Conservation (phyloP, 495 filamentous ascomycete genomes). For the Umbilicaria muhlenbergii region DNA sequence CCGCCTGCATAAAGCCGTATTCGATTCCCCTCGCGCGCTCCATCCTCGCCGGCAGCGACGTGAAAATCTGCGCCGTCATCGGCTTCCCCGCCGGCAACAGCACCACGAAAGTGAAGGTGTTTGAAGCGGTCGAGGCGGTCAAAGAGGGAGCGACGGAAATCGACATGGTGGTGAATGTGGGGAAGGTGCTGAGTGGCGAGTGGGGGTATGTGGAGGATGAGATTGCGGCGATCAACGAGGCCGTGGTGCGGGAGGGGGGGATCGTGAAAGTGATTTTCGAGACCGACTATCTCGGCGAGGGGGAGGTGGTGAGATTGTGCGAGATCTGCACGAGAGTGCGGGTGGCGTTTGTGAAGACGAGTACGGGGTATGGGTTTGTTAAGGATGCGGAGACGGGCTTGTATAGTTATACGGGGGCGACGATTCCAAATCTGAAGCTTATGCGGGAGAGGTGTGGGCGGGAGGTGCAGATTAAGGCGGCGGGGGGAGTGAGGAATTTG, state of each 20-base stretch:
- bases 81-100: neutral
- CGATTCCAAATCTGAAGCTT: no score
- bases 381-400: conserved; percentile 12
- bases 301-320: conserved; percentile 32
- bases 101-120: conserved; percentile 15
- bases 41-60: neutral
- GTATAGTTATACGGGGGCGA: no score
- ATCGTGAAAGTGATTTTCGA: conserved; percentile 45
- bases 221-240: conserved; percentile 31
- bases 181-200: conserved; percentile 35
- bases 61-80: neutral
- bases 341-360: conserved; percentile 43
- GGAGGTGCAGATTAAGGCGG: conserved; percentile 15
- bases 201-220: conserved; percentile 38
- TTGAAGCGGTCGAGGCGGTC: conserved; percentile 32
- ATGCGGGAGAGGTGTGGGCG: no score
- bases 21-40: neutral
- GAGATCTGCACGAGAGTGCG: conserved; percentile 29
- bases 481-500: conserved; percentile 42
- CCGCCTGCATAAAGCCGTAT: neutral
- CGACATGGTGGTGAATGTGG: conserved; percentile 45
- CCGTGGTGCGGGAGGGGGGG: conserved; percentile 23
- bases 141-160: conserved; percentile 34
- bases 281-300: conserved; percentile 32
- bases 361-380: conserved; percentile 40